phyloP scores from a whole-genome alignment of 805 yeast genomes.

The Wickerhamomyces bovis region DNA sequence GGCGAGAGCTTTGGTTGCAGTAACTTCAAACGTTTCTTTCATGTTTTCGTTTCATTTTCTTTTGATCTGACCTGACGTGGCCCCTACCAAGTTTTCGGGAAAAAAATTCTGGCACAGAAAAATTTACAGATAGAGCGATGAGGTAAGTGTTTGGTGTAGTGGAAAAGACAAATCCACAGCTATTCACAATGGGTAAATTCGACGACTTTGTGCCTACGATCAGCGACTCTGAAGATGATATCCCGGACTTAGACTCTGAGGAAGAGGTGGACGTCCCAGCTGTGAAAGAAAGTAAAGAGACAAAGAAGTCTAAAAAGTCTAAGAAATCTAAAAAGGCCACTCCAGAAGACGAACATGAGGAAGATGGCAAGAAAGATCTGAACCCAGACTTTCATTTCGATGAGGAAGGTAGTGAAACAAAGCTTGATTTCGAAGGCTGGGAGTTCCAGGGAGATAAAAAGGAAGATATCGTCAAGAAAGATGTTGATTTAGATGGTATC shows the following conservation, averaged over 20 bases:
- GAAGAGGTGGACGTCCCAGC: slow-evolving; percentile 28
- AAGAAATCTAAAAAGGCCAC: slow-evolving; percentile 21
- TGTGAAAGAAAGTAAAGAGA: slow-evolving; percentile 10
- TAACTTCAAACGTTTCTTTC: too few relatives aligned
- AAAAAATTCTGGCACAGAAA: not conserved
- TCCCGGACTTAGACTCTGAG: slow-evolving; percentile 44
- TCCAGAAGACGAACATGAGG: slow-evolving; percentile 26
- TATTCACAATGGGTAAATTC: slow-evolving; percentile 22
- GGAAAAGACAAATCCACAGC: not conserved
- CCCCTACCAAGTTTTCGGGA: not conserved
- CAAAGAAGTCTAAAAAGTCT: slow-evolving; percentile 19
- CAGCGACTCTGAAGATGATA: slow-evolving; percentile 69
- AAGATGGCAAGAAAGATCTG: slow-evolving; percentile 45
- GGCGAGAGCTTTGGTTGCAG: not conserved
- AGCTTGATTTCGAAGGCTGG: slow-evolving; percentile 68
- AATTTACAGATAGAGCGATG: slow-evolving; percentile 8
- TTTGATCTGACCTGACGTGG: not conserved
- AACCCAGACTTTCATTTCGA: slow-evolving; percentile 73
- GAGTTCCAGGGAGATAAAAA: slow-evolving; percentile 56
- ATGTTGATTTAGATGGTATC: slow-evolving; percentile 83
- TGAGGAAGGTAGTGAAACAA: slow-evolving; percentile 50
- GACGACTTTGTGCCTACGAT: slow-evolving; percentile 71
- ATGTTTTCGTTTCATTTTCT: not conserved
- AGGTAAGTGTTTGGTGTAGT: not conserved
- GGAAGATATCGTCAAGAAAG: slow-evolving; percentile 32